These are phyloP conservation scores for Batrachochytrium dendrobatidis DNA, from an alignment of 371 early-diverging fungal genomes.

Conservation along the genomic window DNA sequence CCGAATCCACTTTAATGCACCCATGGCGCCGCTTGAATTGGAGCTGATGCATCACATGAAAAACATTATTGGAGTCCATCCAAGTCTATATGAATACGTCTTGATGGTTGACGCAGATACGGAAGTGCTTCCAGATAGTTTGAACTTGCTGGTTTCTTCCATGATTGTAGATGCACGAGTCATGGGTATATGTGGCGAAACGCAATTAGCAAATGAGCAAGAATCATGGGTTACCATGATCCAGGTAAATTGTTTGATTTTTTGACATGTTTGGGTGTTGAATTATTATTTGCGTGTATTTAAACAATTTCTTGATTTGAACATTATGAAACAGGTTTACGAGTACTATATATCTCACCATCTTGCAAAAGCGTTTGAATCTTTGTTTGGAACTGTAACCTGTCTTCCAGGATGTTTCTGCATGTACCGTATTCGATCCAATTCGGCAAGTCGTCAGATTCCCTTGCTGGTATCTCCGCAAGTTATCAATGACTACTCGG, in stretches of 20 bases:
- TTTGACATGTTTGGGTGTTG: too few species aligned
- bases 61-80: constrained; percentile 66
- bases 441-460: constrained; percentile 53
- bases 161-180: constrained; percentile 68
- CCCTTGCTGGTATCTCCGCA: constrained; percentile 82
- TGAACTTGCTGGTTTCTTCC: constrained; percentile 72
- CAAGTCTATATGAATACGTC: constrained; percentile 71
- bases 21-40: constrained; percentile 71
- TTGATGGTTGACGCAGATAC: constrained; percentile 94
- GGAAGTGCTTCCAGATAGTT: constrained; percentile 65
- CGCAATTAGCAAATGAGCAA: constrained; percentile 73
- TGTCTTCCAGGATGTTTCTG: constrained; percentile 65
- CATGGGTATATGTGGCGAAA: constrained; percentile 86
- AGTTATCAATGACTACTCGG: constrained; percentile 86
- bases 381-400: constrained; percentile 82
- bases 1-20: constrained; percentile 75
- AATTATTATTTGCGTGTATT: too few species aligned
- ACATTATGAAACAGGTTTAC: constrained; percentile 94
- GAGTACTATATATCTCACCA: constrained; percentile 97
- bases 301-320: constrained; percentile 43
- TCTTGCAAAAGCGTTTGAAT: constrained; percentile 93
- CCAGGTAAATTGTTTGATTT: constrained; percentile 75
- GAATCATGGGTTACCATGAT: constrained; percentile 88
- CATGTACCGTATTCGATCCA: constrained; percentile 42
- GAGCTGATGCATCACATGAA: constrained; percentile 76